Conservation (phyloP, 192 early-diverging fungal genomes). For the Helicostylum pulchrum region DNA sequence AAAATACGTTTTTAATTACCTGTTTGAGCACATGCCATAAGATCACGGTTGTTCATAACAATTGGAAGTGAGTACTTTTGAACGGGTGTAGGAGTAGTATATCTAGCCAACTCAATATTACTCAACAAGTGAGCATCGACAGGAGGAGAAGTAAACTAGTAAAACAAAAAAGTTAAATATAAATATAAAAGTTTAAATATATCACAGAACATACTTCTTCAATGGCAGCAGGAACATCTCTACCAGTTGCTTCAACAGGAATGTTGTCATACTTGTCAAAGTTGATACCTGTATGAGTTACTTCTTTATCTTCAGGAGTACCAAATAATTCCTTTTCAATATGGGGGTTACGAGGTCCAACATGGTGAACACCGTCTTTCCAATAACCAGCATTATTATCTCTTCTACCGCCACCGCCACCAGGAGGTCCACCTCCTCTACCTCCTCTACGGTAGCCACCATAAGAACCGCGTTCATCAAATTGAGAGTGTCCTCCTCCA, state of each 20-base stretch:
- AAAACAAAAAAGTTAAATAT: not conserved
- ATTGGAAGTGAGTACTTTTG: slow-evolving; percentile 91
- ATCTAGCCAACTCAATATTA: slow-evolving; percentile 87
- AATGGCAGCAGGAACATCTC: slow-evolving; percentile 64
- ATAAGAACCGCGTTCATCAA: slow-evolving; percentile 42
- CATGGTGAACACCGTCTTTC: slow-evolving; percentile 79
- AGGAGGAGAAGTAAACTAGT: slow-evolving; percentile 53
- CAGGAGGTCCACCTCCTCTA: slow-evolving; percentile 34
- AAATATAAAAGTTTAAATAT: too few relatives aligned
- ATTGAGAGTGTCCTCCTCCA: slow-evolving; percentile 33
- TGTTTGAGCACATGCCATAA: slow-evolving; percentile 99
- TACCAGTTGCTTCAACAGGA: slow-evolving; percentile 87
- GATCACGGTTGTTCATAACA: slow-evolving; percentile 77
- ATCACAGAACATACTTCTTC: slow-evolving; percentile 2
- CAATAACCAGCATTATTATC: slow-evolving; percentile 55
- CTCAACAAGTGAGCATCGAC: slow-evolving; percentile 85
- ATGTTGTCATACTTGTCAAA: slow-evolving; percentile 99
- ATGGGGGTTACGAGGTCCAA: slow-evolving; percentile 73
- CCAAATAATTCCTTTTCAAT: slow-evolving; percentile 81
- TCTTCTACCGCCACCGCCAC: not conserved
- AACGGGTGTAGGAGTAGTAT: slow-evolving; percentile 90
- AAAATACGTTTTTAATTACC: slow-evolving; percentile 21
- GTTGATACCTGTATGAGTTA: slow-evolving; percentile 91
- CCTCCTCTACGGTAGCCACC: slow-evolving; percentile 42
- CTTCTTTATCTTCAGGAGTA: slow-evolving; percentile 67